Conservation (phyloP, 768 basidiomycete genomes). For the Coprinopsis marcescibilis region DNA sequence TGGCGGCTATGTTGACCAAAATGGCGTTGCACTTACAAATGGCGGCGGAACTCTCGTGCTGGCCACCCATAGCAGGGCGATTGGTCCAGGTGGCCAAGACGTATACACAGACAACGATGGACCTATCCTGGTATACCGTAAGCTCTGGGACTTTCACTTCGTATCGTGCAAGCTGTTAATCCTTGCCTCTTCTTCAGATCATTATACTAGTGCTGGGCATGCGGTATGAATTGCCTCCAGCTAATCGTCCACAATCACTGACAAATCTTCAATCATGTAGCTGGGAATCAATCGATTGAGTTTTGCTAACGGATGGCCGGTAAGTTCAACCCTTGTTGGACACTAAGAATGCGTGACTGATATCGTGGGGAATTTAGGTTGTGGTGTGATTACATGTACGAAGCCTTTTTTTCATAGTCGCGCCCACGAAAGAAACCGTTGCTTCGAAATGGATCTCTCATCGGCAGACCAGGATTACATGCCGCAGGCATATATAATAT, state of each 20-base stretch:
- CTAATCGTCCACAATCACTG: not conserved
- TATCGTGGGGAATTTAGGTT: no score
- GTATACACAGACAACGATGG: slow-evolving; percentile 40
- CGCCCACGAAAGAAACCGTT: no score
- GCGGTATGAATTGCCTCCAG: slow-evolving; percentile 27
- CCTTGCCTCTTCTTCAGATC: slow-evolving; percentile 27
- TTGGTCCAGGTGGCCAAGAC: slow-evolving; percentile 54
- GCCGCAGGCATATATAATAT: no score
- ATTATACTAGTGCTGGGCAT: slow-evolving; percentile 42
- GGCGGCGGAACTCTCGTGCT: slow-evolving; percentile 53
- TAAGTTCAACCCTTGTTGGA: no score
- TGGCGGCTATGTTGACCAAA: slow-evolving; percentile 42
- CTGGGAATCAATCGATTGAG: slow-evolving; percentile 43
- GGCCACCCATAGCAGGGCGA: slow-evolving; percentile 35
- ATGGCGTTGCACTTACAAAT: slow-evolving; percentile 35
- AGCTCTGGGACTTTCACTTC: slow-evolving; percentile 16
- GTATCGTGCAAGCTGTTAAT: not conserved
- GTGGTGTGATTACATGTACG: no score
- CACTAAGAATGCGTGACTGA: no score
- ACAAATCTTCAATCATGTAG: slow-evolving; percentile 13
- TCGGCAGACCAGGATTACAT: no score
- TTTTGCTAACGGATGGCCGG: slow-evolving; percentile 48
- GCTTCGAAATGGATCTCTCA: no score
- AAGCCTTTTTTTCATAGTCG: no score
- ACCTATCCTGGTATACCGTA: slow-evolving; percentile 46